Evolutionary conservation across 495 filamentous ascomycete genomes (phyloP), one percentile per base, ranked within the genome.

Genomic region (Bryoglossum gracile): DNA sequence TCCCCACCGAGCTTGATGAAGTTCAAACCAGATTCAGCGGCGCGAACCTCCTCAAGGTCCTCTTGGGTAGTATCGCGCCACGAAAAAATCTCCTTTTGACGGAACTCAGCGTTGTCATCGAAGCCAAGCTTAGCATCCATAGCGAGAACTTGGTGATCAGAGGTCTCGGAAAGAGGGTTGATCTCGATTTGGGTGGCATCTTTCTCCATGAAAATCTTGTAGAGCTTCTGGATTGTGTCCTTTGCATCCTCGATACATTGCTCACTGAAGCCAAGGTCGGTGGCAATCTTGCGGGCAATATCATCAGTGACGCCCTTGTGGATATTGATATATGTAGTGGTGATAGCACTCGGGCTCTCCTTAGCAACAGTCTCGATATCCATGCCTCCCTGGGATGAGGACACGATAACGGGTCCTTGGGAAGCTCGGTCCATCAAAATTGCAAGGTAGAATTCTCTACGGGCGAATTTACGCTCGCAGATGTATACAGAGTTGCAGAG

Each of bases 1-100:
- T 98, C 92, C 65, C 92, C 92, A 67, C 95, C 94, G 36, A 98
- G 83, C 78, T 98, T 98, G 78, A 98, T 98, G 76, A 98, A 98
- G 80, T 98, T 98, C 46, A 98, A 75, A 46, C 89, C 90, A 42
- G 78, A 83, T 77, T 95, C 79, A 55, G 87, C 89, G 61, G 92
- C 92, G 70, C 87, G 90, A 63, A 98, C 91, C 74, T 98, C 92
- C 64, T 98, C 91, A 34, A 91, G 67, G 68, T 98, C 92, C 73
- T 98, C 92, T 72, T 98, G 92, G 33, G 87, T 82, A 61, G 80
- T 83, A 65, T 98, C 92, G 64, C 92, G 82, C 87, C 85, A 95
- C 42, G 74, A 72, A 72, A 97, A 98, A 48, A 95, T 72, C 63
- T 97, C 92, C 75, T 95, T 82, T 71, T 98, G 92, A 60, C 92